These are phyloP conservation scores for Flaveria sonorensis DNA, from an alignment of 129 eudicot species.

Conservation along the genomic window DNA sequence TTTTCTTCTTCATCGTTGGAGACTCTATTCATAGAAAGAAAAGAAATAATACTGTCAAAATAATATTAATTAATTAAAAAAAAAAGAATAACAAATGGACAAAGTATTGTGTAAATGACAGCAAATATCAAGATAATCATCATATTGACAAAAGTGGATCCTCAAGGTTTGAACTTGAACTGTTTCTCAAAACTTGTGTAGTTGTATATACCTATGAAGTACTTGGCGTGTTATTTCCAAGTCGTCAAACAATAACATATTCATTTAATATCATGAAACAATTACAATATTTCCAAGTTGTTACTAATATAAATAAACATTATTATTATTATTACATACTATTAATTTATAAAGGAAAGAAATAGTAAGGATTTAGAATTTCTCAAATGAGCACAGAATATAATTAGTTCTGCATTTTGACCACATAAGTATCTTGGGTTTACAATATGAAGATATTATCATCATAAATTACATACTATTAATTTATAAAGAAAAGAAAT, in stretches of 20 bases:
- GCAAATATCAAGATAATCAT: conserved; percentile 3
- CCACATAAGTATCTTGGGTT: too few relatives aligned
- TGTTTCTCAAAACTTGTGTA: not conserved
- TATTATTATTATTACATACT: too few relatives aligned
- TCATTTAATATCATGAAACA: not conserved
- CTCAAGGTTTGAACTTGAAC: not conserved
- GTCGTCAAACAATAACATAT: not conserved
- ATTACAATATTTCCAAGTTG: not conserved
- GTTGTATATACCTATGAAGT: too few relatives aligned
- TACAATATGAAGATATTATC: too few relatives aligned
- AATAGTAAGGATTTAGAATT: too few relatives aligned
- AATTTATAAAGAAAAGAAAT: too few relatives aligned
- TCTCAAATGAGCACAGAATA: too few relatives aligned
- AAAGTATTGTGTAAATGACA: not conserved
- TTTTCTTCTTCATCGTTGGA: too few relatives aligned
- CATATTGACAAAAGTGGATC: not conserved
- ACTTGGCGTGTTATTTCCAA: not conserved
- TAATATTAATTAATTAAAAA: not conserved
- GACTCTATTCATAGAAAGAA: not conserved
- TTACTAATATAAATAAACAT: not conserved
- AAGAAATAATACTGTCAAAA: not conserved
- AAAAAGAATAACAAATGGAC: not conserved
- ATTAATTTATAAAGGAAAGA: too few relatives aligned
- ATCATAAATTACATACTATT: too few relatives aligned
- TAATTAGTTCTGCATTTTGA: too few relatives aligned